phyloP scores from a whole-genome alignment of 2,329 filamentous ascomycete genomes.

The Colletotrichum truncatum region DNA sequence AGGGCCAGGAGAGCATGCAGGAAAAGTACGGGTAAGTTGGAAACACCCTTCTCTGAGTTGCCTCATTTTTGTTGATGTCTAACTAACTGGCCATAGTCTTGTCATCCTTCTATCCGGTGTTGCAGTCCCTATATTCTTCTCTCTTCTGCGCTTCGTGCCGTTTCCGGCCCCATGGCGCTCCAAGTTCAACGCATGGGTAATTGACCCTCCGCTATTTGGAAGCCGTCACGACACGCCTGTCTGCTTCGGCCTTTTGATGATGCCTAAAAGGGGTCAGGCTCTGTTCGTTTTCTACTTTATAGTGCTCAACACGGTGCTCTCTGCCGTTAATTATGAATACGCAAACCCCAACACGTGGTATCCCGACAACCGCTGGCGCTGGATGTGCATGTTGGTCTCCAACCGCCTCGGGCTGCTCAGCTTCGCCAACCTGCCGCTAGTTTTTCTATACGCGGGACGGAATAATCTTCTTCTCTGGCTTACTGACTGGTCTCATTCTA shows the following conservation, averaged over 20 bases:
- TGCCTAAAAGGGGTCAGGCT: conserved; percentile 52
- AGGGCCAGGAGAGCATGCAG: background rate
- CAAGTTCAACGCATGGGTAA: conserved; percentile 37
- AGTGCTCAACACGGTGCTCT: conserved; percentile 46
- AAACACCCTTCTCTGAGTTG: conserved; percentile 53
- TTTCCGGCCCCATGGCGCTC: conserved; percentile 17
- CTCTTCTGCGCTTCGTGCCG: conserved; percentile 40
- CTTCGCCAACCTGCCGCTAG: conserved; percentile 42
- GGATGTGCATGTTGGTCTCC: conserved; percentile 45
- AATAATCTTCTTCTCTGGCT: conserved; percentile 47
- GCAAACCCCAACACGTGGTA: conserved; percentile 36
- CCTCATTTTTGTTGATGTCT: too few species aligned
- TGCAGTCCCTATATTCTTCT: conserved; percentile 39
- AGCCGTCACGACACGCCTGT: conserved; percentile 35
- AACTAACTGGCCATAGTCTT: conserved; percentile 29
- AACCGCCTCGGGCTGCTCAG: conserved; percentile 43
- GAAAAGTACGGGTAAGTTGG: conserved; percentile 32
- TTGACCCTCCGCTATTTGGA: conserved; percentile 39
- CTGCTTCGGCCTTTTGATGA: conserved; percentile 32
- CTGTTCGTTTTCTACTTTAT: conserved; percentile 53
- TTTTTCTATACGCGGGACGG: conserved; percentile 44
- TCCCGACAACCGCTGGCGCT: background rate
- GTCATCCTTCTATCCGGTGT: conserved; percentile 35
- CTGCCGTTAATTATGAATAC: conserved; percentile 38
- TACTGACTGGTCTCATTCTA: conserved; percentile 47